These are phyloP conservation scores for Bocquillonia castaneifolia DNA, from an alignment of 441 rosid genomes.

Conservation along the genomic window DNA sequence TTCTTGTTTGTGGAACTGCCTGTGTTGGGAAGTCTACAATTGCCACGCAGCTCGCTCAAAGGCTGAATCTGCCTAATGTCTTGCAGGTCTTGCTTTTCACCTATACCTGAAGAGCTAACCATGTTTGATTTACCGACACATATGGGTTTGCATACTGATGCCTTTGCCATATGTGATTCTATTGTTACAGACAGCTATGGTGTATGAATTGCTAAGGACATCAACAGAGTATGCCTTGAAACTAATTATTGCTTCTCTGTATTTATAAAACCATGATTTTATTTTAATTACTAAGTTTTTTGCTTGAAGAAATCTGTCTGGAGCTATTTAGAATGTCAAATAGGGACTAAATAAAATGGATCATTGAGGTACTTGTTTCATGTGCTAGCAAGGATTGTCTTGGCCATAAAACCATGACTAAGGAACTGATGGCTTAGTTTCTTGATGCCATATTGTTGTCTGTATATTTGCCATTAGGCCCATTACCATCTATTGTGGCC, in stretches of 20 bases:
- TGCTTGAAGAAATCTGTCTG: neutral
- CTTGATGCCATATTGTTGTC: neutral
- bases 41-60: constrained; percentile 96
- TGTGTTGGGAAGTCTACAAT: constrained; percentile 97
- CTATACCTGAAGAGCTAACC: neutral
- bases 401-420: neutral
- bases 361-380: neutral
- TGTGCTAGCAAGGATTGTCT: neutral
- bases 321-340: constrained; percentile 7
- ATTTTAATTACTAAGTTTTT: neutral
- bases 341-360: neutral
- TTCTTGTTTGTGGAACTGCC: constrained; percentile 98
- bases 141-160: constrained; percentile 17
- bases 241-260: constrained; percentile 12
- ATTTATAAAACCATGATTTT: neutral
- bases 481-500: no score
- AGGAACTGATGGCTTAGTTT: neutral
- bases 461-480: no score
- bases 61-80: constrained; percentile 95
- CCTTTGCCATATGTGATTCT: constrained; percentile 20
- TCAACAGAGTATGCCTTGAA: constrained; percentile 74
- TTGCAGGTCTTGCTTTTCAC: constrained; percentile 54
- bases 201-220: constrained; percentile 87
- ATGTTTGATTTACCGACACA: constrained; percentile 11
- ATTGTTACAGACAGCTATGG: constrained; percentile 86